Evolutionary conservation across 2,329 filamentous ascomycete species (phyloP).

Genomic region (Podosphaera aphanis): DNA sequence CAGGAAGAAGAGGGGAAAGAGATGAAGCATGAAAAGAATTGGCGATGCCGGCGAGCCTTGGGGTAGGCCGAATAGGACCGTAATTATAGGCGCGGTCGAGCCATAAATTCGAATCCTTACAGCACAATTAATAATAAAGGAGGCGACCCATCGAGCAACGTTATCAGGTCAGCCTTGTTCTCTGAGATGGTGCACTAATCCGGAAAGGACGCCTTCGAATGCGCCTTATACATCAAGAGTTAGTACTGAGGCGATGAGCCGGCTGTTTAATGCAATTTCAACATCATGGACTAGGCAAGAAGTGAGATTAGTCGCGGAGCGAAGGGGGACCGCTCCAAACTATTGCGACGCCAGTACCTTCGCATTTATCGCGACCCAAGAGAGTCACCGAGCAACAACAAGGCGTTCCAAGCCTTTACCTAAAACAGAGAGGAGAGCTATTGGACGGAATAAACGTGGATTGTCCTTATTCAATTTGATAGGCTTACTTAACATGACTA

Average conservation of each 20-base stretch:
- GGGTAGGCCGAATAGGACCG: background rate
- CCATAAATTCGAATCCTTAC: background rate
- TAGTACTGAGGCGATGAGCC: background rate
- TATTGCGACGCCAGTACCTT: no score
- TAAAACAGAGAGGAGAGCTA: no score
- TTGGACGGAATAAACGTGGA: no score
- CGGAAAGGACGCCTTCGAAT: background rate
- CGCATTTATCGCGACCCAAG: no score
- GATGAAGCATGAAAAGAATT: background rate
- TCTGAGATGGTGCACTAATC: background rate
- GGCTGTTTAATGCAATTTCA: background rate
- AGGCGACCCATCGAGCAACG: background rate
- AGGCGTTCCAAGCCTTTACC: no score
- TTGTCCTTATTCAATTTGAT: background rate
- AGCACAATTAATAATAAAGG: background rate
- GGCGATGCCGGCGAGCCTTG: background rate
- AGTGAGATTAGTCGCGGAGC: no score
- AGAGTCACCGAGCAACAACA: no score
- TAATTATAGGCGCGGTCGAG: background rate
- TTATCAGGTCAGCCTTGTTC: no score
- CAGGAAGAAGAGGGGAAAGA: background rate
- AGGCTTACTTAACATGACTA: background rate
- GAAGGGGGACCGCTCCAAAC: no score
- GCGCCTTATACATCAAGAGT: background rate
- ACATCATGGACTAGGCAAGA: no score